A percentile compares a stretch with the other conserved stretches of the same genome.
These are phyloP conservation scores for Scolecobasidium constrictum DNA, from an alignment of 2,329 filamentous ascomycete species.

Conservation along the genomic window DNA sequence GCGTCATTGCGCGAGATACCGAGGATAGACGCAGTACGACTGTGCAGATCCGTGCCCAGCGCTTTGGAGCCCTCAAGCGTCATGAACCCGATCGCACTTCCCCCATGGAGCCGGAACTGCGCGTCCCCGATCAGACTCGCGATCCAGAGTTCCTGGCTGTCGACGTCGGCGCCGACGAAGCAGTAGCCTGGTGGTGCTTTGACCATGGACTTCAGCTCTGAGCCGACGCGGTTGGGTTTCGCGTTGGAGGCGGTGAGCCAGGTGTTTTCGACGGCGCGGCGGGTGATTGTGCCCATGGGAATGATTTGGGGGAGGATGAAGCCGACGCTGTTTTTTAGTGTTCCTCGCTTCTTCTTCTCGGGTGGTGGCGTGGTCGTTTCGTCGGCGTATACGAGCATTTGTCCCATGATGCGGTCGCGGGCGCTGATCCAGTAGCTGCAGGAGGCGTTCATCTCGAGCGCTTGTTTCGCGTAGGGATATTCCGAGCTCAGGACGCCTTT, in stretches of 20 bases:
- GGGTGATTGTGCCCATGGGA: conserved; percentile 95
- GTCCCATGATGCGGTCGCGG: conserved; percentile 82
- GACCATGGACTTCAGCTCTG: conserved; percentile 95
- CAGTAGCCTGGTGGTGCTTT: conserved; percentile 80
- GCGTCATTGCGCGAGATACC: conserved; percentile 92
- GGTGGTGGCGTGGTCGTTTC: conserved; percentile 31
- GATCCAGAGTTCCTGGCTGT: conserved; percentile 97
- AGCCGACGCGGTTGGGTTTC: conserved; percentile 90
- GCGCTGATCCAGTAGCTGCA: conserved; percentile 99
- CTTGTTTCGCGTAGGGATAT: conserved; percentile 83
- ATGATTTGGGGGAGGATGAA: conserved; percentile 94
- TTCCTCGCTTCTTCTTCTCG: conserved; percentile 17
- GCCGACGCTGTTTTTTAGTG: conserved; percentile 40
- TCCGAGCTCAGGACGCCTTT: conserved; percentile 78
- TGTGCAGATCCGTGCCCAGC: conserved; percentile 87
- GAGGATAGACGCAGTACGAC: conserved; percentile 80
- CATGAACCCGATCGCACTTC: conserved; percentile 98
- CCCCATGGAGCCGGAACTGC: conserved; percentile 88
- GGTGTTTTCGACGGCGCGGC: conserved; percentile 90
- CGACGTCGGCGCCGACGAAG: conserved; percentile 94
- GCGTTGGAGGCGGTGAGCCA: conserved; percentile 98
- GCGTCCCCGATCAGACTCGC: conserved; percentile 90
- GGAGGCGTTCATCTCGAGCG: conserved; percentile 94
- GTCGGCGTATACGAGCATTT: conserved; percentile 82
- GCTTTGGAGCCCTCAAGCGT: conserved; percentile 93